Evolutionary conservation across 371 early-diverging fungal species (phyloP).

Genomic region (Lichtheimia ornata): DNA sequence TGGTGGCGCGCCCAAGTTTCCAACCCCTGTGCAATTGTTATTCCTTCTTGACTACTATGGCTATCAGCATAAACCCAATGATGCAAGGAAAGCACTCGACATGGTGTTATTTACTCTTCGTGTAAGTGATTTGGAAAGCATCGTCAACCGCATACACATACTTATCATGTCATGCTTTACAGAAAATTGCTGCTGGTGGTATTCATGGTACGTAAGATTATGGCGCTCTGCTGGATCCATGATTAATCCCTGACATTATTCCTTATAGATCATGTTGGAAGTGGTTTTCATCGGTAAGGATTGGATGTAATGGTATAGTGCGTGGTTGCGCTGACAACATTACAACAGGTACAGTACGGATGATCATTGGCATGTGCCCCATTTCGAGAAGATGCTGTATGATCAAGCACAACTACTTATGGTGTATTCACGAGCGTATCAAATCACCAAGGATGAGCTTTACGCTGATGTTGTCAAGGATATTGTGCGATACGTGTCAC

Average conservation of each 20-base stretch:
- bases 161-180: not conserved
- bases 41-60: constrained; percentile 58
- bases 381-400: constrained; percentile 74
- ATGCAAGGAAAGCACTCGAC: constrained; percentile 45
- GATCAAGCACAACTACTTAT: constrained; percentile 70
- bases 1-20: constrained; percentile 66
- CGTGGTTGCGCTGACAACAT: constrained; percentile 14
- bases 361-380: constrained; percentile 51
- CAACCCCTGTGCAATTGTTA: constrained; percentile 59
- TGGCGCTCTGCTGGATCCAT: too few species aligned
- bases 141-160: too few species aligned
- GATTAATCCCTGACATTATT: not conserved
- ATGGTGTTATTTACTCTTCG: constrained; percentile 62
- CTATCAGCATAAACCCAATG: constrained; percentile 22
- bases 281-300: constrained; percentile 60
- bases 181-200: constrained; percentile 60
- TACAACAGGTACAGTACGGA: constrained; percentile 41
- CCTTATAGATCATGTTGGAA: constrained; percentile 56
- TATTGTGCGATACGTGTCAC: constrained; percentile 57
- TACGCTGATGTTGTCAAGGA: constrained; percentile 54
- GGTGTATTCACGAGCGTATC: constrained; percentile 47
- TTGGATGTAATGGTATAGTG: not conserved
- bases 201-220: constrained; percentile 54
- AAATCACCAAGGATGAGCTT: constrained; percentile 46
- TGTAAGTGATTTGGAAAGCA: constrained; percentile 21